Percentiles rank a stretch among this genome's conserved stretches.
These are phyloP conservation scores for Neofusicoccum umdonicola DNA, from an alignment of 2,329 filamentous ascomycete species.

Conservation along the genomic window DNA sequence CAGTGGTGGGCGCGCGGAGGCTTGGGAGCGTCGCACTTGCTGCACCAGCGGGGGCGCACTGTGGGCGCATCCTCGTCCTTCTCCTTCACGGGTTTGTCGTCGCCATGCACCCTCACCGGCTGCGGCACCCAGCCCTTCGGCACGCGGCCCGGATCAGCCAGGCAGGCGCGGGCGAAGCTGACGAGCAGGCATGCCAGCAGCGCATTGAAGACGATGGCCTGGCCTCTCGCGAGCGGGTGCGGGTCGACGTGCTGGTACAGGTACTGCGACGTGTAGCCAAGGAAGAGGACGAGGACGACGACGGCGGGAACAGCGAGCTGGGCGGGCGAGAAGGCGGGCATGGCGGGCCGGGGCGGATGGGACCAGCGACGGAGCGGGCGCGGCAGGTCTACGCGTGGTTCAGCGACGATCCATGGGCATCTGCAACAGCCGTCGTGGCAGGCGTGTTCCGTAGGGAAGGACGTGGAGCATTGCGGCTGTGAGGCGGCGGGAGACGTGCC, in stretches of 20 bases:
- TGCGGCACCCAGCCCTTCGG: conserved; percentile 43
- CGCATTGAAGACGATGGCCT: conserved; percentile 65
- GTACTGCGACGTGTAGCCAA: conserved; percentile 65
- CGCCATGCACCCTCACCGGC: conserved; percentile 27
- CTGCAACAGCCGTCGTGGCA: conserved; percentile 14
- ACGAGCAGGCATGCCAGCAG: conserved; percentile 64
- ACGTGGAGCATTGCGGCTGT: conserved; percentile 3
- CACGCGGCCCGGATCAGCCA: conserved; percentile 57
- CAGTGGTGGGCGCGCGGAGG: conserved; percentile 80
- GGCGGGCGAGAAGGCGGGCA: conserved; percentile 23
- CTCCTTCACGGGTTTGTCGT: conserved; percentile 36
- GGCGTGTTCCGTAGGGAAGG: conserved; percentile 10
- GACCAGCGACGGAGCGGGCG: not conserved
- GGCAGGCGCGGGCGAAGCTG: conserved; percentile 66
- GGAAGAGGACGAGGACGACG: conserved; percentile 63
- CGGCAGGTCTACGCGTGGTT: not conserved
- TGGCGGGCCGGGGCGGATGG: not conserved
- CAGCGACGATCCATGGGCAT: not conserved
- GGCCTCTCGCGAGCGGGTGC: conserved; percentile 56
- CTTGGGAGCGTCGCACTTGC: conserved; percentile 71
- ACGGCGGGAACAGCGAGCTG: conserved; percentile 67
- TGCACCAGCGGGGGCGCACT: conserved; percentile 61
- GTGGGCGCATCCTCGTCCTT: conserved; percentile 14
- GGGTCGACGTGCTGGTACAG: conserved; percentile 61
- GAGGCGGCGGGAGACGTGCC: not conserved